These are phyloP conservation scores for Santalum album DNA, from an alignment of 164 flowering plant genomes.

Conservation along the genomic window DNA sequence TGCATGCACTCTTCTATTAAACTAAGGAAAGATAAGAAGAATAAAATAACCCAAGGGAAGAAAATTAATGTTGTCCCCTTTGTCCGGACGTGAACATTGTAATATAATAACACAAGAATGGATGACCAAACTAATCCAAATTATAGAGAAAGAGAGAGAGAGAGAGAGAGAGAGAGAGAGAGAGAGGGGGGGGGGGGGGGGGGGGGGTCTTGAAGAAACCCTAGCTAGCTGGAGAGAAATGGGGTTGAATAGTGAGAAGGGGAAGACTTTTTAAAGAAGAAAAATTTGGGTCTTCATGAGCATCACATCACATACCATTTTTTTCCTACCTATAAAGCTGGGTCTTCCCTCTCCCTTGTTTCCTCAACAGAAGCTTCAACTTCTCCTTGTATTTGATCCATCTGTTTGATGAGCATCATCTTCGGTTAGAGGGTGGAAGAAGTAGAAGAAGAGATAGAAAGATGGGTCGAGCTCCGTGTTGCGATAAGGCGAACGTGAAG, in stretches of 20 bases:
- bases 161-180: conserved; percentile 8
- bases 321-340: conserved; percentile 42
- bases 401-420: no score
- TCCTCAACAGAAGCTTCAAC: no score
- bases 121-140: conserved; percentile 1
- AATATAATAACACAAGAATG: not conserved
- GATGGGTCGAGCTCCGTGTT: conserved; percentile 93
- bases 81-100: not conserved
- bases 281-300: conserved; percentile 17
- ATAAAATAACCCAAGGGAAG: not conserved
- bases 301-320: conserved; percentile 27
- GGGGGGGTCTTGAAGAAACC: conserved; percentile 18
- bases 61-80: not conserved
- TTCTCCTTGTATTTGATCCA: no score
- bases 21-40: no score
- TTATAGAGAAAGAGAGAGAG: conserved; percentile 8
- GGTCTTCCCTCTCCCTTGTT: conserved; percentile 15
- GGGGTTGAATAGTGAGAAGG: conserved; percentile 17
- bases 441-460: not conserved
- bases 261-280: conserved; percentile 35
- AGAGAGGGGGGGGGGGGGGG: no score
- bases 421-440: not conserved
- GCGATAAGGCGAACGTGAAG: conserved; percentile 80
- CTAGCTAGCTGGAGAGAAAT: conserved; percentile 16
- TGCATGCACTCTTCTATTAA: no score